These are phyloP conservation scores for Byssoonygena ceratinophila DNA, from an alignment of 2,329 filamentous ascomycete species.

Conservation along the genomic window DNA sequence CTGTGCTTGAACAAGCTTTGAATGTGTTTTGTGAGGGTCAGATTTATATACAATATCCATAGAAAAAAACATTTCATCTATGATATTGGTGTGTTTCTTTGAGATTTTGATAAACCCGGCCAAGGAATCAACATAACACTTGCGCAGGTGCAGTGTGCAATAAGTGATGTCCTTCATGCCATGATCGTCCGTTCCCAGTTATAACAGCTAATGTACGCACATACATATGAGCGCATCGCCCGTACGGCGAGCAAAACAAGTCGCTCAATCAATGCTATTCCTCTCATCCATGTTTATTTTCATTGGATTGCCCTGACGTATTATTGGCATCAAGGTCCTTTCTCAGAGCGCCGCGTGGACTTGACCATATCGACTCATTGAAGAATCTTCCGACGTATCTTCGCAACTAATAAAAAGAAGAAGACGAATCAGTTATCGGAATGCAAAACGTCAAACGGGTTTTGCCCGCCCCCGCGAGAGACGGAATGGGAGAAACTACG, in stretches of 20 bases:
- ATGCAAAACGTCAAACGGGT: no score
- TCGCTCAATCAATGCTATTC: background rate
- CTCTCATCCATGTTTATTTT: background rate
- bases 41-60: no score
- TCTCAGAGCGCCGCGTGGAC: constrained; percentile 5
- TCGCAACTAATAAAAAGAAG: constrained; percentile 9
- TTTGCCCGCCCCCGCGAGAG: no score
- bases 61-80: no score
- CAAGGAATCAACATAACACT: no score
- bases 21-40: no score
- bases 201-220: background rate
- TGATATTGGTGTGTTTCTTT: no score
- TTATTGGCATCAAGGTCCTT: background rate
- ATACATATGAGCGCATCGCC: background rate
- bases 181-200: background rate
- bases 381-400: constrained; percentile 3
- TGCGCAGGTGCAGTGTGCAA: no score
- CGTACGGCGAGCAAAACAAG: background rate
- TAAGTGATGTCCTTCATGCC: background rate
- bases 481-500: constrained; percentile 15
- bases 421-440: no score
- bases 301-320: background rate
- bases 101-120: no score
- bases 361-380: constrained; percentile 9
- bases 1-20: no score